Conservation (phyloP, 2,329 filamentous ascomycete species). For the Leptodontidium sp. region DNA sequence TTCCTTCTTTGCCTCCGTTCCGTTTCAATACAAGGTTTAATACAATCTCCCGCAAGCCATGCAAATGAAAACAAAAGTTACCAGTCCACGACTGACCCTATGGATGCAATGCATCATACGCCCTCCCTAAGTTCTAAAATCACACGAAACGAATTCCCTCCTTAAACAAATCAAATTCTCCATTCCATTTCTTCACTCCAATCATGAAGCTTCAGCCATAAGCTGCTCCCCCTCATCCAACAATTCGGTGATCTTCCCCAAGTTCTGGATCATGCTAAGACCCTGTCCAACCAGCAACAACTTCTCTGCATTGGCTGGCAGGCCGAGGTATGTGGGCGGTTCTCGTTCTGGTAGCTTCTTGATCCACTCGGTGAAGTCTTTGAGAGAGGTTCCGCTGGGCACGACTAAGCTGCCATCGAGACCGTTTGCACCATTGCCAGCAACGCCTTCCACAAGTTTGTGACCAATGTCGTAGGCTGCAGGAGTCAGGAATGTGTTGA, state of each 20-base stretch:
- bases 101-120: not conserved
- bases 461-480: slow-evolving; percentile 92
- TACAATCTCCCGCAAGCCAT: slow-evolving; percentile 3
- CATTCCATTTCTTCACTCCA: not conserved
- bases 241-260: slow-evolving; percentile 85
- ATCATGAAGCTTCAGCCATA: slow-evolving; percentile 67
- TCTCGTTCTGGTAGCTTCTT: slow-evolving; percentile 92
- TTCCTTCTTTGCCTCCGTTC: not conserved
- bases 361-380: slow-evolving; percentile 91
- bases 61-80: not conserved
- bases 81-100: not conserved
- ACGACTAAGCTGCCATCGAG: slow-evolving; percentile 70
- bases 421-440: slow-evolving; percentile 53
- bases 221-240: slow-evolving; percentile 94
- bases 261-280: slow-evolving; percentile 80
- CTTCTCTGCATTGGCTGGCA: slow-evolving; percentile 97
- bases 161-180: slow-evolving; percentile 30
- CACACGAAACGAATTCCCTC: slow-evolving; percentile 14
- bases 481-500: slow-evolving; percentile 81
- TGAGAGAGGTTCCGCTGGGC: slow-evolving; percentile 81
- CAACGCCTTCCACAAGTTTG: slow-evolving; percentile 76
- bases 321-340: slow-evolving; percentile 91
- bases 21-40: not conserved
- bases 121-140: slow-evolving; percentile 9
- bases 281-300: slow-evolving; percentile 89